Base-by-base conservation (phyloP, 2,329 filamentous ascomycete species). In the Apiospora marii region DNA sequence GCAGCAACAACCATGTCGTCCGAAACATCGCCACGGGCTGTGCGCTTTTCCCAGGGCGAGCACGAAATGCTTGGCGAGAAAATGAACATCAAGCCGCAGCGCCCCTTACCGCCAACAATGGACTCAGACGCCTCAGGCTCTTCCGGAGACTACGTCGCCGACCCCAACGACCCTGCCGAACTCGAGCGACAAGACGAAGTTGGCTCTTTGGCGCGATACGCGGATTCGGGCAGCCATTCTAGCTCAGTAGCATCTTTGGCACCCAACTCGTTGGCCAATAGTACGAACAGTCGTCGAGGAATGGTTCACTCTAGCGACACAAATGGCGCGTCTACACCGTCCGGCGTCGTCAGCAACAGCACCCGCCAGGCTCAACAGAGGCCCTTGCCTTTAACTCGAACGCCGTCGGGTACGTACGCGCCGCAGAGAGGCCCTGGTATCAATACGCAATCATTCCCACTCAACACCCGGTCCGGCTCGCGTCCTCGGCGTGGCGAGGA, bases 351-450 rank as follows among this genome's bases (percentile, higher is more conserved):
- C 7, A 43, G 30, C 48, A 70, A 48, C 46, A 70, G 68, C 68
- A 58, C 46, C 71, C 85, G 92, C 77, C 87, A 88, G 37, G 90
- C 93, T 27, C 67, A 69, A 77, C 89, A 93, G 75, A 93, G 93
- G 22, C 87, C 89, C 7, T 91, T 87, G 27, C 68, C 70, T 34
- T 93, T 93, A 24, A 88, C 89, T 71, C 87, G 93, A 78, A 95
- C 93, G 5, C 93, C 93, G 0, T 96, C 93, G 43, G 94, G 88
- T 80, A 95, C 94, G 44, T 96, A 96, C 81, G 93, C 93, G 74
- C 91, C 91, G 4, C 88, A 89, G 72, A 85, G 90, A 68, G 86
- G 88, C 71, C 86, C 88, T 1, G 68, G 30, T 30, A 24, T 51
- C 22, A 58, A 58, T n/a, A 82, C 82, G 74, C 79, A 83, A 58